These are phyloP conservation scores for Exophiala aquamarina DNA, from an alignment of 2,329 filamentous ascomycete species.

Conservation along the genomic window DNA sequence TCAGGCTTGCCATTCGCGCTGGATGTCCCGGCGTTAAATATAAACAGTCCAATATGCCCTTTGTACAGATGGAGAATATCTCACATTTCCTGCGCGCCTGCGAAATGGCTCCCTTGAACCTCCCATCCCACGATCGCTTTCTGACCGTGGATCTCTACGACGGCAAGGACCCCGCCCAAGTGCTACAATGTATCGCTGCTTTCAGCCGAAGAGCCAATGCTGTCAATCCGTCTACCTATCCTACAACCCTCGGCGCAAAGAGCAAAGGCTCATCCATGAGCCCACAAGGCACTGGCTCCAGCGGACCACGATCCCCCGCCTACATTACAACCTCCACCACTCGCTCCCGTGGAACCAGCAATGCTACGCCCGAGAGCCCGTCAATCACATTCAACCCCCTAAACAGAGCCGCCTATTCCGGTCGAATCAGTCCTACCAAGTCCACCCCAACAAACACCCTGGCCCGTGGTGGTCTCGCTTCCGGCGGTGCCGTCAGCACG, in stretches of 20 bases:
- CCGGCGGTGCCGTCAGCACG: slow-evolving; percentile 66
- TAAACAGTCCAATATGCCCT: slow-evolving; percentile 92
- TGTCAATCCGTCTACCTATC: slow-evolving; percentile 72
- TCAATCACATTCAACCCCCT: slow-evolving; percentile 45
- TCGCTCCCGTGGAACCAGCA: slow-evolving; percentile 46
- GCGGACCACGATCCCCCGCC: slow-evolving; percentile 42
- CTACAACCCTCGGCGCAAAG: slow-evolving; percentile 73
- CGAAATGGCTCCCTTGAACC: slow-evolving; percentile 77
- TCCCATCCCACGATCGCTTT: slow-evolving; percentile 93
- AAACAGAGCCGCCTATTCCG: slow-evolving; percentile 45
- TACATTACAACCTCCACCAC: slow-evolving; percentile 51
- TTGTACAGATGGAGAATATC: slow-evolving; percentile 99
- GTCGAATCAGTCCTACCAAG: slow-evolving; percentile 63
- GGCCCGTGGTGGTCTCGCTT: slow-evolving; percentile 32
- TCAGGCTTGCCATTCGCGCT: slow-evolving; percentile 78
- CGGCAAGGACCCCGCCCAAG: slow-evolving; percentile 91
- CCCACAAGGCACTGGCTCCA: slow-evolving; percentile 66
- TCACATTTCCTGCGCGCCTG: slow-evolving; percentile 91
- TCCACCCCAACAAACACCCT: slow-evolving; percentile 49
- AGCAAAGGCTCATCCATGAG: slow-evolving; percentile 60
- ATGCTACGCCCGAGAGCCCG: slow-evolving; percentile 52
- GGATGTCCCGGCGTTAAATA: slow-evolving; percentile 80
- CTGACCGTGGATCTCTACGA: slow-evolving; percentile 96
- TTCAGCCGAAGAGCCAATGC: slow-evolving; percentile 85
- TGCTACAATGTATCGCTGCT: slow-evolving; percentile 85